Conservation (phyloP, 2,329 filamentous ascomycete species). For the Arthrocladium fulminans region DNA sequence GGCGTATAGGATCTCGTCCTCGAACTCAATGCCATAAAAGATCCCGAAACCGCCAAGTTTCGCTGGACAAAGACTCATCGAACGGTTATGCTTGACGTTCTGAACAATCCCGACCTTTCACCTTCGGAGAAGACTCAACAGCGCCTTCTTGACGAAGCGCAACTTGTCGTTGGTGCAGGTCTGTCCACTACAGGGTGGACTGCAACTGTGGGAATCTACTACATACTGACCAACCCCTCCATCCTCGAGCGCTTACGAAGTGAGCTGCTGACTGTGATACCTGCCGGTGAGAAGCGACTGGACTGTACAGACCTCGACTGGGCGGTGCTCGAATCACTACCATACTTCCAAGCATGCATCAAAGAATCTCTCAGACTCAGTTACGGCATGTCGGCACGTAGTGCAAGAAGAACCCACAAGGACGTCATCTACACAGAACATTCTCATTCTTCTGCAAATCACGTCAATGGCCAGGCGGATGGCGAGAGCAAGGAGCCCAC, state of each 20-base stretch:
- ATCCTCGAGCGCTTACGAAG: slow-evolving; percentile 13
- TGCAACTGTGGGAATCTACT: slow-evolving; percentile 24
- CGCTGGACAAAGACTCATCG: slow-evolving; percentile 13
- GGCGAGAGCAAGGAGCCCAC: neutral
- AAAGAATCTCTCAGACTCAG: slow-evolving; percentile 34
- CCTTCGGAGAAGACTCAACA: slow-evolving; percentile 27
- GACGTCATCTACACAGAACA: slow-evolving; percentile 11
- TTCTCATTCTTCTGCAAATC: slow-evolving; percentile 24
- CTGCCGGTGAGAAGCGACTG: slow-evolving; percentile 10
- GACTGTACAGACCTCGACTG: slow-evolving; percentile 14
- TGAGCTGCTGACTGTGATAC: slow-evolving; percentile 12
- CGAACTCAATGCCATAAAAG: neutral
- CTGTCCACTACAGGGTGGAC: slow-evolving; percentile 27
- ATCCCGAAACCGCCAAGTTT: slow-evolving; percentile 1
- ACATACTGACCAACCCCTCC: slow-evolving; percentile 18
- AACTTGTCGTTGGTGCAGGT: slow-evolving; percentile 26
- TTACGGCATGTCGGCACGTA: slow-evolving; percentile 17
- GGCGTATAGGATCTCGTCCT: neutral
- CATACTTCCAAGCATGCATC: slow-evolving; percentile 35
- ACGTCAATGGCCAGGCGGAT: slow-evolving; percentile 16
- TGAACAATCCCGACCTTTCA: slow-evolving; percentile 25
- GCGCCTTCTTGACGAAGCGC: slow-evolving; percentile 27
- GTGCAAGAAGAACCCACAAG: neutral
- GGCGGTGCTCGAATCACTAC: slow-evolving; percentile 31
- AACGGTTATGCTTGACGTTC: slow-evolving; percentile 24